A percentile compares a stretch with the other conserved stretches of the same genome.
Evolutionary conservation across 2,329 filamentous ascomycete genomes (phyloP).

Genomic region (Triangularia setosa): DNA sequence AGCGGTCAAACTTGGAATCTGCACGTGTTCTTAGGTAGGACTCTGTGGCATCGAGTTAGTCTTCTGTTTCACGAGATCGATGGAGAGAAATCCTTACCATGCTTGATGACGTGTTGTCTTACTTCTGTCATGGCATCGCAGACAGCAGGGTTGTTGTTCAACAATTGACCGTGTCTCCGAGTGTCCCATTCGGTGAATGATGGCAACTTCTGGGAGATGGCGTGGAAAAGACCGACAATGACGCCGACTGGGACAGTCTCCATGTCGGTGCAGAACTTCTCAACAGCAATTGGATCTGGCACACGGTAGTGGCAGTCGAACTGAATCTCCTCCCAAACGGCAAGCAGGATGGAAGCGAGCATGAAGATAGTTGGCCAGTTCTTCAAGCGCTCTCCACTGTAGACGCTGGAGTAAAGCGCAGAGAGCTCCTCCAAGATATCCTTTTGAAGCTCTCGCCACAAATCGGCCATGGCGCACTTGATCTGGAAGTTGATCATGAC

Average conservation of each 20-base stretch:
- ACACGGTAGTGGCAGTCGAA: slow-evolving; percentile 97
- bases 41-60: slow-evolving; percentile 60
- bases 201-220: slow-evolving; percentile 94
- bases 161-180: slow-evolving; percentile 79
- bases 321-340: slow-evolving; percentile 98
- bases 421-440: slow-evolving; percentile 94
- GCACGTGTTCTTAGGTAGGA: slow-evolving; percentile 77
- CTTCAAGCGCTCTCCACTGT: slow-evolving; percentile 94
- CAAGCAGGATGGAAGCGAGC: slow-evolving; percentile 85
- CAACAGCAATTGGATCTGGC: slow-evolving; percentile 75
- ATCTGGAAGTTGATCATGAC: slow-evolving; percentile 99
- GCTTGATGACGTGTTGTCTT: slow-evolving; percentile 83
- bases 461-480: slow-evolving; percentile 93
- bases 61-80: neutral
- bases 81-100: slow-evolving; percentile 61
- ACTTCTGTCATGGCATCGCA: slow-evolving; percentile 97
- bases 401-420: slow-evolving; percentile 90
- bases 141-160: slow-evolving; percentile 86
- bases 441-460: slow-evolving; percentile 97
- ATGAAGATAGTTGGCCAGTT: slow-evolving; percentile 99
- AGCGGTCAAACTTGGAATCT: slow-evolving; percentile 79
- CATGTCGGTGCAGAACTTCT: slow-evolving; percentile 97
- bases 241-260: slow-evolving; percentile 93
- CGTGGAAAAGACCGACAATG: slow-evolving; percentile 93
- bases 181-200: slow-evolving; percentile 94